phyloP scores from a whole-genome alignment of 768 basidiomycete species.

The Kwoniella dejecticola region DNA sequence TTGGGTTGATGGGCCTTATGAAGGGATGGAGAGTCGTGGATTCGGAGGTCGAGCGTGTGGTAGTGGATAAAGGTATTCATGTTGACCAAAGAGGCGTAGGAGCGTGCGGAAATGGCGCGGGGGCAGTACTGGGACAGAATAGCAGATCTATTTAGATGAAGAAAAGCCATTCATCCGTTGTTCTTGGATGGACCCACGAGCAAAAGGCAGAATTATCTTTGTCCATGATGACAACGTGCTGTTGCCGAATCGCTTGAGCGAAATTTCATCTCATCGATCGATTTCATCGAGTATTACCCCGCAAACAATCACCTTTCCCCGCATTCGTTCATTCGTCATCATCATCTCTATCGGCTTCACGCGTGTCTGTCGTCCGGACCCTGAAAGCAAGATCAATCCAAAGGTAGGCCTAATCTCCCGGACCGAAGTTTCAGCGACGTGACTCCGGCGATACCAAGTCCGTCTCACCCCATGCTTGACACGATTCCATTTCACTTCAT shows the following conservation, averaged over 20 bases:
- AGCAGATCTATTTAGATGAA: too few relatives aligned
- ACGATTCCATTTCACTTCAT: too few relatives aligned
- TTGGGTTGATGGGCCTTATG: constrained; percentile 38
- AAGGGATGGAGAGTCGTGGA: constrained; percentile 49
- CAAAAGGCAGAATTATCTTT: too few relatives aligned
- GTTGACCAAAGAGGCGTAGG: constrained; percentile 11
- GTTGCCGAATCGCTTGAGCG: too few relatives aligned
- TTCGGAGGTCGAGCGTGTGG: constrained; percentile 48
- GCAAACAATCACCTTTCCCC: constrained; percentile 14
- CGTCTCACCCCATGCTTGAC: too few relatives aligned
- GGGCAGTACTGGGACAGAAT: too few relatives aligned
- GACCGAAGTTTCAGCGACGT: neutral
- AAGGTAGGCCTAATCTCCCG: neutral
- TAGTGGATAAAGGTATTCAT: constrained; percentile 44
- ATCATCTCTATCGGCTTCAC: constrained; percentile 1
- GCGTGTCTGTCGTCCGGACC: neutral
- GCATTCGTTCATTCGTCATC: constrained; percentile 4
- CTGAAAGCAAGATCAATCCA: too few relatives aligned
- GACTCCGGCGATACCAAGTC: neutral
- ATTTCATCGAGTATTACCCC: constrained; percentile 4
- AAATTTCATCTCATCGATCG: constrained; percentile 5
- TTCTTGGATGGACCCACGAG: too few relatives aligned
- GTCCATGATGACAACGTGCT: too few relatives aligned
- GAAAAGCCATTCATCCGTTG: too few relatives aligned
- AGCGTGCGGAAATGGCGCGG: neutral